These are phyloP conservation scores for Taphrina communis DNA, from an alignment of 1,139 yeast species.

Conservation along the genomic window DNA sequence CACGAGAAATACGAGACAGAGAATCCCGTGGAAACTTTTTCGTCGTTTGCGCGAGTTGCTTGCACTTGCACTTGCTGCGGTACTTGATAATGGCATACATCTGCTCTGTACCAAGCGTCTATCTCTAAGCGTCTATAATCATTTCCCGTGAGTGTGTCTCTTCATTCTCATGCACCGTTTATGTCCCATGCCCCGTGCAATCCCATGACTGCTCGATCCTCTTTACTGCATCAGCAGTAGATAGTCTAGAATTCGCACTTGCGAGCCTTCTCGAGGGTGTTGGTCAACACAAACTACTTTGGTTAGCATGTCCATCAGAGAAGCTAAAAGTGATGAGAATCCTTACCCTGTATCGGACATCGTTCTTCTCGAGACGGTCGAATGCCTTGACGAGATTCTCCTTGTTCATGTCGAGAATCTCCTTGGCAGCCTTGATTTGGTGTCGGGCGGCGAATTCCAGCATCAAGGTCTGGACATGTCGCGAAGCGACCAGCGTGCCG, in stretches of 20 bases:
- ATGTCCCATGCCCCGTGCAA: too few relatives aligned
- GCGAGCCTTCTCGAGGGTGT: conserved; percentile 19
- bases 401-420: conserved; percentile 29
- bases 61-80: too few relatives aligned
- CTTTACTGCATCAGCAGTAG: background rate
- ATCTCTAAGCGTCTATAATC: background rate
- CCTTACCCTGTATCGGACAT: conserved; percentile 26
- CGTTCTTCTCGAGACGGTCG: conserved; percentile 38
- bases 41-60: too few relatives aligned
- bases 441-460: conserved; percentile 43
- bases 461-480: conserved; percentile 40
- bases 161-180: background rate
- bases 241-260: conserved; percentile 11
- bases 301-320: background rate
- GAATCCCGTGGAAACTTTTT: conserved; percentile 5
- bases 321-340: background rate
- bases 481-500: conserved; percentile 37
- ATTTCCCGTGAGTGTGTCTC: background rate
- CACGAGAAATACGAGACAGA: background rate
- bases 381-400: conserved; percentile 32
- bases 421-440: conserved; percentile 34
- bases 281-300: conserved; percentile 9
- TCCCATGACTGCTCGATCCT: background rate
- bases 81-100: too few relatives aligned
- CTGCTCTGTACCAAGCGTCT: background rate